These are phyloP conservation scores for Hirsutella minnesotensis DNA, from an alignment of 2,329 filamentous ascomycete species.

Conservation along the genomic window DNA sequence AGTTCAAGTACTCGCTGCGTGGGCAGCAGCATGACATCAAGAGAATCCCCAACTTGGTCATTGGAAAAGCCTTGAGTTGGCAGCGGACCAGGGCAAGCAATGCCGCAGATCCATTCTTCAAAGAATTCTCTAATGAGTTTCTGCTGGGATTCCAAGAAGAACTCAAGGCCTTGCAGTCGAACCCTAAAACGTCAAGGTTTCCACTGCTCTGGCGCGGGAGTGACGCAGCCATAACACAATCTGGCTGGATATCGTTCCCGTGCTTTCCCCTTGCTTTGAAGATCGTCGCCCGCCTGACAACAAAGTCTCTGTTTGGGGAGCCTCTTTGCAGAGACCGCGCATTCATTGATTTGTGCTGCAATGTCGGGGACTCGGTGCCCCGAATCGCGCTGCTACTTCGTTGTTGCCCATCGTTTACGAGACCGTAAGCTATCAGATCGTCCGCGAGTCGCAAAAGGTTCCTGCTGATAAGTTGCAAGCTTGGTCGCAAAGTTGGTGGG, in stretches of 20 bases:
- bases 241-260: slow-evolving; percentile 4
- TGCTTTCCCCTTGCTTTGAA: slow-evolving; percentile 8
- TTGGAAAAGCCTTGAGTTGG: slow-evolving; percentile 7
- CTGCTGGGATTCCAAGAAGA: slow-evolving; percentile 5
- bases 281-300: slow-evolving; percentile 7
- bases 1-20: slow-evolving; percentile 5
- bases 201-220: slow-evolving; percentile 1
- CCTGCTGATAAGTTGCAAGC: slow-evolving; percentile 2
- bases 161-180: background rate
- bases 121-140: slow-evolving; percentile 6
- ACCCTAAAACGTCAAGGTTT: background rate
- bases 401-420: slow-evolving; percentile 2
- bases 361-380: slow-evolving; percentile 5
- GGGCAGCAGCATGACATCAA: slow-evolving; percentile 4
- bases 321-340: slow-evolving; percentile 4
- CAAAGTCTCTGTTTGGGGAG: slow-evolving; percentile 5
- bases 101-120: slow-evolving; percentile 5
- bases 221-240: background rate
- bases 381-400: slow-evolving; percentile 6
- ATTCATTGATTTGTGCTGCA: slow-evolving; percentile 6
- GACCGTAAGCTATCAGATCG: slow-evolving; percentile 1
- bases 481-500: slow-evolving; percentile 2
- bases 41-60: slow-evolving; percentile 5
- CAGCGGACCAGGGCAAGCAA: slow-evolving; percentile 6
- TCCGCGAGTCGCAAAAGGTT: background rate